Percentiles rank a stretch among this genome's conserved stretches.
phyloP scores from a whole-genome alignment of 257 asterid species.

The Nicotiana otophora region DNA sequence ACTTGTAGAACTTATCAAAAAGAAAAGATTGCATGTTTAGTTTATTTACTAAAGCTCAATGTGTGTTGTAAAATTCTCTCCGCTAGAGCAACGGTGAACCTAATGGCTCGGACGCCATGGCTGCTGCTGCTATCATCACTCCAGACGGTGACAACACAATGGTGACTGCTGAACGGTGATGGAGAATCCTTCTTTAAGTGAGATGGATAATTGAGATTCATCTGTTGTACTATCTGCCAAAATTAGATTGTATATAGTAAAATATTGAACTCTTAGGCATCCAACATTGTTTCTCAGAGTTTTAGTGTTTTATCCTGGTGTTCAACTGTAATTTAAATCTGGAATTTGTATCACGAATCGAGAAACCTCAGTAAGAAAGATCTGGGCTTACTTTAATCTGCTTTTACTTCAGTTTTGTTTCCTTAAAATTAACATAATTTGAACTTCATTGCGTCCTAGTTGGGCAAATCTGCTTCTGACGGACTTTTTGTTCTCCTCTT shows the following conservation, averaged over 20 bases:
- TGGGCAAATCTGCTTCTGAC: not conserved
- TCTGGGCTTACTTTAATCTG: not conserved
- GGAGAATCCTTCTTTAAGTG: not conserved
- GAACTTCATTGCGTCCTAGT: not conserved
- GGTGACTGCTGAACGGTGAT: conserved; percentile 21
- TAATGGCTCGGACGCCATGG: conserved; percentile 32
- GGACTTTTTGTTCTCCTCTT: not conserved
- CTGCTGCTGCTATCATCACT: conserved; percentile 38
- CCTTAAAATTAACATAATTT: not conserved
- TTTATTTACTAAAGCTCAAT: not conserved
- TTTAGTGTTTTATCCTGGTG: conserved; percentile 1
- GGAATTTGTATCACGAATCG: not conserved
- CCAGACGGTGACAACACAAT: conserved; percentile 39
- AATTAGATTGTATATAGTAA: conserved; percentile 7
- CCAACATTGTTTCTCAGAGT: not conserved
- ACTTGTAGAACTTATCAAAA: not conserved
- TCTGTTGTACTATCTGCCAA: not conserved
- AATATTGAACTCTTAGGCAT: conserved; percentile 6
- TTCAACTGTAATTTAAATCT: conserved; percentile 5
- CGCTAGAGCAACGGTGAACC: conserved; percentile 51
- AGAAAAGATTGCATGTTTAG: not conserved
- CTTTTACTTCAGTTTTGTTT: not conserved
- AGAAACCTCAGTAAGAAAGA: not conserved
- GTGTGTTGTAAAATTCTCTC: not conserved
- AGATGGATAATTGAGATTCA: conserved; percentile 1